Conservation (phyloP, 139 green algal genomes). For the Yamagishiella unicocca region DNA sequence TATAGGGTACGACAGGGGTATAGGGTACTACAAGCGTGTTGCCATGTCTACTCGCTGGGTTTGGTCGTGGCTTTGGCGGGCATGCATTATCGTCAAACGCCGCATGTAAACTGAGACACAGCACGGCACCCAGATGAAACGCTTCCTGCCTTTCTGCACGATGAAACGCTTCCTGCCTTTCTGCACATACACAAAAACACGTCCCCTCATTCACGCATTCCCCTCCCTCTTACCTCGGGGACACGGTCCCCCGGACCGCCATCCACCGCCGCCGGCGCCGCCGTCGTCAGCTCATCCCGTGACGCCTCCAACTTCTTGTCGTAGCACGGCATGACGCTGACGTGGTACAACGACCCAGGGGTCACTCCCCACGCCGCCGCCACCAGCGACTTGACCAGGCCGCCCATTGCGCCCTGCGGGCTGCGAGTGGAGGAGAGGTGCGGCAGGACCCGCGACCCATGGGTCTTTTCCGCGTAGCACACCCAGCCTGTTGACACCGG, state of each 20-base stretch:
- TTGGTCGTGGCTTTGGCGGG: too few species aligned
- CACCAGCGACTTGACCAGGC: constrained; percentile 87
- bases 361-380: constrained; percentile 51
- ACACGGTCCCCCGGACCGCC: neutral
- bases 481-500: constrained; percentile 86
- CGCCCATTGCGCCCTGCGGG: constrained; percentile 89
- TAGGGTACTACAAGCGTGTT: too few species aligned
- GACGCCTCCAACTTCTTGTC: constrained; percentile 99
- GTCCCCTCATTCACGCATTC: too few species aligned
- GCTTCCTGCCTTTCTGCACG: too few species aligned
- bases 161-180: too few species aligned
- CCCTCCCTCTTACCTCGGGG: constrained; percentile 51
- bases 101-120: too few species aligned
- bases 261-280: neutral
- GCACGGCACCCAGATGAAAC: too few species aligned
- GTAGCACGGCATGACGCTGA: constrained; percentile 97
- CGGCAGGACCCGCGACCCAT: constrained; percentile 86
- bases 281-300: constrained; percentile 79
- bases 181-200: too few species aligned
- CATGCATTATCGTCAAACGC: too few species aligned
- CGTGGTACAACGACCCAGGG: constrained; percentile 85
- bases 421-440: constrained; percentile 90
- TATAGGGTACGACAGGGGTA: too few species aligned
- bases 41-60: too few species aligned
- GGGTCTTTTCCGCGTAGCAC: constrained; percentile 99